Evolutionary conservation across 2,329 filamentous ascomycete species (phyloP).

Genomic region (Ascochyta viciae-villosae): DNA sequence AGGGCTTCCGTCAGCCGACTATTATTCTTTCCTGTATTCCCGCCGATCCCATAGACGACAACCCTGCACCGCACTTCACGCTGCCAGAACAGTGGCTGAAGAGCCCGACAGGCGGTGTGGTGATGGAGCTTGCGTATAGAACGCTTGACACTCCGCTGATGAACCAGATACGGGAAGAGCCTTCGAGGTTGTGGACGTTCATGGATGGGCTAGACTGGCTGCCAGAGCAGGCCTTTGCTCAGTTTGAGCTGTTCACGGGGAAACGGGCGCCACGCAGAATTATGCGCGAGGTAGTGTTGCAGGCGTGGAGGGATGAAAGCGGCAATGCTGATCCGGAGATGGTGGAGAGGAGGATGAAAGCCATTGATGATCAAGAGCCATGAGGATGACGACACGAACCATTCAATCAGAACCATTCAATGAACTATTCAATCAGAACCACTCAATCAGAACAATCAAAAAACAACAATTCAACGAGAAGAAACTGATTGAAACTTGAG

Average conservation of each 20-base stretch:
- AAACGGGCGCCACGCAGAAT: constrained; percentile 72
- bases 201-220: constrained; percentile 79
- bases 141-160: constrained; percentile 75
- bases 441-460: background rate
- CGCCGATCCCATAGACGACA: constrained; percentile 69
- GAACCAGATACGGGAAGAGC: constrained; percentile 67
- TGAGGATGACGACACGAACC: constrained; percentile 20
- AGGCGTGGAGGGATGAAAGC: constrained; percentile 44
- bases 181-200: constrained; percentile 72
- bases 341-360: constrained; percentile 43
- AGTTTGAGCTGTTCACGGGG: constrained; percentile 82
- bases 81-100: constrained; percentile 73
- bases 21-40: constrained; percentile 81
- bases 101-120: constrained; percentile 76
- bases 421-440: background rate
- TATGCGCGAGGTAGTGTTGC: constrained; percentile 71
- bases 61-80: constrained; percentile 72
- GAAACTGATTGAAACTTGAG: too few species aligned
- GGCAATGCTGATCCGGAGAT: constrained; percentile 40
- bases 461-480: too few species aligned
- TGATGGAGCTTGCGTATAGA: constrained; percentile 76
- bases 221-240: constrained; percentile 80
- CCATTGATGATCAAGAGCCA: constrained; percentile 45
- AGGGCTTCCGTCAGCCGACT: constrained; percentile 68
- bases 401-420: background rate